phyloP scores from a whole-genome alignment of 2,329 filamentous ascomycete species.

The Penicillium sp. region DNA sequence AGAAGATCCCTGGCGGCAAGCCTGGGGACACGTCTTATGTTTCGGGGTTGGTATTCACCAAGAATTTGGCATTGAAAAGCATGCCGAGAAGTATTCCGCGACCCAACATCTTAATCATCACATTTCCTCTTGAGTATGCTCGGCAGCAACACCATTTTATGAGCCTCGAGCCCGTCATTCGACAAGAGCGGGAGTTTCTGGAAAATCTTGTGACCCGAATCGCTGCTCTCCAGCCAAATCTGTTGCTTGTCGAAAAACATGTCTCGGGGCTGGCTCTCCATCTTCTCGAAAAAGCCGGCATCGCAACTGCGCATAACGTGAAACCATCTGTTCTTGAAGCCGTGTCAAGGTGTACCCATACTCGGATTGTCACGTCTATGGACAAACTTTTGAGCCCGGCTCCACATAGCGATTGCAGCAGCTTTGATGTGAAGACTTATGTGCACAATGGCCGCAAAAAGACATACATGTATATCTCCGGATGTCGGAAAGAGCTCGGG shows the following conservation, averaged over 20 bases:
- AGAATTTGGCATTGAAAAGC: slow-evolving; percentile 92
- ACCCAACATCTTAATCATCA: slow-evolving; percentile 86
- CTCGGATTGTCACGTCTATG: slow-evolving; percentile 88
- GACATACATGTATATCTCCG: slow-evolving; percentile 93
- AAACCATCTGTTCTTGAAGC: slow-evolving; percentile 95
- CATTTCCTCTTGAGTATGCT: slow-evolving; percentile 94
- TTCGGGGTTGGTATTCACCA: slow-evolving; percentile 94
- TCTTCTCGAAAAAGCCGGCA: slow-evolving; percentile 81
- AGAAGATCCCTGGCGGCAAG: slow-evolving; percentile 87
- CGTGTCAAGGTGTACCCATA: slow-evolving; percentile 87
- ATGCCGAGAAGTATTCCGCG: slow-evolving; percentile 85
- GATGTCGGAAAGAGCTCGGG: slow-evolving; percentile 82
- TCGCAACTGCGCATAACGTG: slow-evolving; percentile 93
- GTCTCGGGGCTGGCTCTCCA: slow-evolving; percentile 89
- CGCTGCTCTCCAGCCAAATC: slow-evolving; percentile 75
- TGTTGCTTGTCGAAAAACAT: slow-evolving; percentile 88
- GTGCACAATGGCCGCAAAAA: slow-evolving; percentile 82
- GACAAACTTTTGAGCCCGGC: slow-evolving; percentile 82
- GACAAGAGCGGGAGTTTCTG: slow-evolving; percentile 92
- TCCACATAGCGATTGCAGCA: slow-evolving; percentile 74
- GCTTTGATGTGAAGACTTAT: slow-evolving; percentile 94
- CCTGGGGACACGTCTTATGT: slow-evolving; percentile 94
- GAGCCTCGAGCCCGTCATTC: slow-evolving; percentile 94
- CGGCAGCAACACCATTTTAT: slow-evolving; percentile 93
- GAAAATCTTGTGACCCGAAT: slow-evolving; percentile 90